Conservation (phyloP, 2,329 filamentous ascomycete species). For the Pseudocercospora musae region DNA sequence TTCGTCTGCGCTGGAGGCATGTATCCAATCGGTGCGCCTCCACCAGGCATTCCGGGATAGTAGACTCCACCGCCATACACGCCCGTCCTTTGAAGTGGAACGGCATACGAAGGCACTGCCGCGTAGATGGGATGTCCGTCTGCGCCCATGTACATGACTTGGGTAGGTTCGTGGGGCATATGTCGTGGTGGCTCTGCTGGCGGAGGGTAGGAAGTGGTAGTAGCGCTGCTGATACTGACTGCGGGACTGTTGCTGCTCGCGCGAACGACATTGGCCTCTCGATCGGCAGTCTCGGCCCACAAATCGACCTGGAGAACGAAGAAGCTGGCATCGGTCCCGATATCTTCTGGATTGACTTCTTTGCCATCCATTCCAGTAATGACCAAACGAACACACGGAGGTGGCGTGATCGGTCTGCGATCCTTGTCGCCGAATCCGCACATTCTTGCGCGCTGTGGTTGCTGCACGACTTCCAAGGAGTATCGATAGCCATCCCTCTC, state of each 20-base stretch:
- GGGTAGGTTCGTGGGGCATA: conserved; percentile 15
- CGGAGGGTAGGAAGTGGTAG: conserved; percentile 71
- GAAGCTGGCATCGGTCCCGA: conserved; percentile 52
- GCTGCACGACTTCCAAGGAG: conserved; percentile 67
- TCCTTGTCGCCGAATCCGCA: conserved; percentile 99
- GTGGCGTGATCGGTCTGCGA: conserved; percentile 90
- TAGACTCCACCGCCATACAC: conserved; percentile 19
- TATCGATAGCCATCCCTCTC: conserved; percentile 26
- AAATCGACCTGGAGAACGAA: conserved; percentile 66
- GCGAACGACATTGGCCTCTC: conserved; percentile 66
- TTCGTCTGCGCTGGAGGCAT: conserved; percentile 43
- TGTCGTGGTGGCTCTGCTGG: conserved; percentile 38
- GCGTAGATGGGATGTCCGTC: conserved; percentile 25
- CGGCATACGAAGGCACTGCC: conserved; percentile 19
- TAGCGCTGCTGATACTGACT: conserved; percentile 73
- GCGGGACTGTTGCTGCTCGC: conserved; percentile 62
- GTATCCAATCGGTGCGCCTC: conserved; percentile 15
- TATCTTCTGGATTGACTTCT: conserved; percentile 74
- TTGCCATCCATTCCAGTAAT: conserved; percentile 76
- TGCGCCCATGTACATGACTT: conserved; percentile 18
- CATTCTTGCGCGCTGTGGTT: conserved; percentile 91
- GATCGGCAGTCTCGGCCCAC: conserved; percentile 59
- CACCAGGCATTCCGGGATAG: conserved; percentile 16
- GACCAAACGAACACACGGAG: conserved; percentile 82
- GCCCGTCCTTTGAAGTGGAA: conserved; percentile 15